Evolutionary conservation across 495 filamentous ascomycete species (phyloP), one percentile per base, ranked within the genome.

Genomic region (Aeminium ludgeri): DNA sequence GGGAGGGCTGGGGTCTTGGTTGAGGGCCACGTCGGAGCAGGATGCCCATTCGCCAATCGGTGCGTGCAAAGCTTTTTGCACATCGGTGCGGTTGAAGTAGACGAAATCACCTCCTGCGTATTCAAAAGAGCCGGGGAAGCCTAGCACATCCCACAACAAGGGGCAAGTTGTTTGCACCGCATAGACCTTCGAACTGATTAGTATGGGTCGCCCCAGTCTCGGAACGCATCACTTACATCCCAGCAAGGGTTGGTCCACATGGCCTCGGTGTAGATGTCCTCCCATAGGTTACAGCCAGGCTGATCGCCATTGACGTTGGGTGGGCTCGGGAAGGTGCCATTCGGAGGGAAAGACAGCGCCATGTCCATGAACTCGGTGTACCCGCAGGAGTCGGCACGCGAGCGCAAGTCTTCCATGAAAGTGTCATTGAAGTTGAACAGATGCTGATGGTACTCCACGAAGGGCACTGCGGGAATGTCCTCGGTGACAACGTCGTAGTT

Each of bases 61-160:
- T 12, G 74, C 75, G 48, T 86, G 72, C 43, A 86, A 73, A n/a
- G 77, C 79, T 10, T 64, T 57, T 39, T 86, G 75, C 6, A 89
- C 82, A 46, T 84, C 80, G 2, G 65, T 65, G 17, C 77, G 68
- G 59, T 87, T 80, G 64, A 91, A 87, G 65, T 87, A 87, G 38
- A 80, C 61, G 17, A 59, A 48, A 0, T 73, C 65, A 2, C 44
- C 48, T 1, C 59, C 58, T 2, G 40, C 12, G 48, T 64, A 64
- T 44, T 53, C 50, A 34, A 58, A 55, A 12, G 50, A 46, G 8
- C 76, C 77, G 0, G 78, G 73, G 56, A 82, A 86, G 18, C 80
- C 83, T 36, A 86, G 73, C 0, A 77, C 70, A 45, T 80, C 73
- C 72, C 70, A 84, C 2, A 78, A 65, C 30, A 76, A 58, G 0